phyloP scores from a whole-genome alignment of 352 stramenopile species.

The Pythium aristosporum region DNA sequence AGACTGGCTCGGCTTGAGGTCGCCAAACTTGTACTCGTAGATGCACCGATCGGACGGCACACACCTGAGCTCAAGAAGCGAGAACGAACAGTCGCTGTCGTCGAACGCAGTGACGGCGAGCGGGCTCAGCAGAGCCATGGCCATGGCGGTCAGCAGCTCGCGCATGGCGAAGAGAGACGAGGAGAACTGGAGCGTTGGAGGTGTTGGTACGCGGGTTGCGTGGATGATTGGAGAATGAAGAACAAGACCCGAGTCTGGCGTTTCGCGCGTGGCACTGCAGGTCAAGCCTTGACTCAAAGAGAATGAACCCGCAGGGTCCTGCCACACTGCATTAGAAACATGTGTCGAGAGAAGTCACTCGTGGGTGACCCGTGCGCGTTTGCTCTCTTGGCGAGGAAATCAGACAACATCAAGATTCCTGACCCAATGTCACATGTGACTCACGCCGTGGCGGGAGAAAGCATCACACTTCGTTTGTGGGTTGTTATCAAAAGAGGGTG shows the following conservation, averaged over 20 bases:
- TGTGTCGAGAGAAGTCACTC: too few species aligned
- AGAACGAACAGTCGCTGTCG: slow-evolving; percentile 18
- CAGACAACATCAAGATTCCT: too few species aligned
- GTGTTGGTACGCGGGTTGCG: not conserved
- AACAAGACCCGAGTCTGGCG: not conserved
- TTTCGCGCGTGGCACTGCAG: too few species aligned
- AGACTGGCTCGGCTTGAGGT: slow-evolving; percentile 25
- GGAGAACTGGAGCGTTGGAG: not conserved
- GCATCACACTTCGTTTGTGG: too few species aligned
- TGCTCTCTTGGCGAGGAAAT: too few species aligned
- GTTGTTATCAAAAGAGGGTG: not conserved
- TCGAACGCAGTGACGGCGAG: not conserved
- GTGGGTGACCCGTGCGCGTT: too few species aligned
- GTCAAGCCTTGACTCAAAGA: too few species aligned
- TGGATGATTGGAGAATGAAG: not conserved
- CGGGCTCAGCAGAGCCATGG: not conserved
- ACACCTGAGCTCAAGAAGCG: slow-evolving; percentile 10
- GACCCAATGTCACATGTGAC: too few species aligned
- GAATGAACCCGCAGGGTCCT: too few species aligned
- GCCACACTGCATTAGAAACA: too few species aligned
- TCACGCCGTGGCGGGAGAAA: too few species aligned
- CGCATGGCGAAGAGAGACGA: slow-evolving; percentile 2
- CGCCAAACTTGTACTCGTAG: slow-evolving; percentile 20
- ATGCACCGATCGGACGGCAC: slow-evolving; percentile 11
- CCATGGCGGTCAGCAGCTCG: not conserved